These are phyloP conservation scores for Aspergillus novoparasiticus DNA, from an alignment of 2,329 filamentous ascomycete species.

Conservation along the genomic window DNA sequence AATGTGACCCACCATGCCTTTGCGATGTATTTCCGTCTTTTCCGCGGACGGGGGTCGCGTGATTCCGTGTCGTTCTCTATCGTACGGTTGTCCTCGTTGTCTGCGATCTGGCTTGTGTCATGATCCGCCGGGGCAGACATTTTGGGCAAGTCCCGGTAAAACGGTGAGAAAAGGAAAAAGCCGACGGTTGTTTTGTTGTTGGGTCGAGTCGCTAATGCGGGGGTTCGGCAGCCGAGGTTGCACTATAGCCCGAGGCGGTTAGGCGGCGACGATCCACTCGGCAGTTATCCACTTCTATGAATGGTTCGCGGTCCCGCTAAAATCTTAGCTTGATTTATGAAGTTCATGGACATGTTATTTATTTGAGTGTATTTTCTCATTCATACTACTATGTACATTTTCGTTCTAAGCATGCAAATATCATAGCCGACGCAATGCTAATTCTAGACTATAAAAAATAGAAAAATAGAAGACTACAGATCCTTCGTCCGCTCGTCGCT, in stretches of 20 bases:
- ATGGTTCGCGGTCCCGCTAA: background rate
- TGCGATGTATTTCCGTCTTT: slow-evolving; percentile 65
- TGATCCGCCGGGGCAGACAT: background rate
- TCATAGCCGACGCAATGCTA: background rate
- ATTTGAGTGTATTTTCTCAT: background rate
- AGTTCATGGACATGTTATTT: background rate
- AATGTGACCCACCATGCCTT: slow-evolving; percentile 58
- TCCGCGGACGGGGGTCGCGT: slow-evolving; percentile 48
- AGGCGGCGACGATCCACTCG: background rate
- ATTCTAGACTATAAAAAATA: background rate
- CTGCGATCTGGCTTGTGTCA: background rate
- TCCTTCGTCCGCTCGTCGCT: slow-evolving; percentile 57
- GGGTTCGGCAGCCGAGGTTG: slow-evolving; percentile 15
- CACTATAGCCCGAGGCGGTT: background rate
- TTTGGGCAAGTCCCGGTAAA: background rate
- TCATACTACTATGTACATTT: slow-evolving; percentile 7
- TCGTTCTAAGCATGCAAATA: background rate
- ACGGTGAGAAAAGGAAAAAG: slow-evolving; percentile 9
- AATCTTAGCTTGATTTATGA: background rate
- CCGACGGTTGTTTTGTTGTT: background rate
- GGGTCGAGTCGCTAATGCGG: slow-evolving; percentile 14
- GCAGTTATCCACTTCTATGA: background rate
- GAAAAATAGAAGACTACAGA: slow-evolving; percentile 31
- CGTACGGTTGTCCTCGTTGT: slow-evolving; percentile 10
- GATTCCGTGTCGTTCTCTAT: slow-evolving; percentile 12